These are phyloP conservation scores for Verbascum thapsus DNA, from an alignment of 257 asterid genomes.

Conservation along the genomic window DNA sequence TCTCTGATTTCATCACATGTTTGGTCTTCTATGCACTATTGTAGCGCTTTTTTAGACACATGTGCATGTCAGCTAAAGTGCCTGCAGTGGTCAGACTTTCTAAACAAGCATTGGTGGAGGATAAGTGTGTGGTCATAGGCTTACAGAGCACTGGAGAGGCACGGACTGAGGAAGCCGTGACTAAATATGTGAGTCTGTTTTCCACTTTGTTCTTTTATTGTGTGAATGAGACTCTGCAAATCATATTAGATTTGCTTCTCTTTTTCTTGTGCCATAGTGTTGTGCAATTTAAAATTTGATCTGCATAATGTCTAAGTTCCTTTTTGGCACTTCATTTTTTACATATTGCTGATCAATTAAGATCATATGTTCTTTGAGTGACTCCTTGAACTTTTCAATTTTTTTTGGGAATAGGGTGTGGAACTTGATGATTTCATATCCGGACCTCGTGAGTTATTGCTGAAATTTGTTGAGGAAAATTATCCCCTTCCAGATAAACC, in stretches of 20 bases:
- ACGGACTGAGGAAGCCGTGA: slow-evolving; percentile 91
- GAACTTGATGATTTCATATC: slow-evolving; percentile 98
- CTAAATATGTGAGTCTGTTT: slow-evolving; percentile 75
- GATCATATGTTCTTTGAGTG: slow-evolving; percentile 23
- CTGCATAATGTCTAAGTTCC: slow-evolving; percentile 13
- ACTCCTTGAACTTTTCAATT: slow-evolving; percentile 36
- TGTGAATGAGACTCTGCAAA: background rate
- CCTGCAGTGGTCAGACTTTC: slow-evolving; percentile 89
- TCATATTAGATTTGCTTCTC: background rate
- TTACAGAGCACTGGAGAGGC: slow-evolving; percentile 99
- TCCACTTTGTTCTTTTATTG: slow-evolving; percentile 22
- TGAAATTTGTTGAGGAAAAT: slow-evolving; percentile 94
- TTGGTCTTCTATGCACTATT: slow-evolving; percentile 34
- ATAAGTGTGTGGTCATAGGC: slow-evolving; percentile 91
- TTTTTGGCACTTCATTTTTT: slow-evolving; percentile 14
- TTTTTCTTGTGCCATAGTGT: slow-evolving; percentile 25
- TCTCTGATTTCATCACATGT: slow-evolving; percentile 25
- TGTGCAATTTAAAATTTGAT: background rate
- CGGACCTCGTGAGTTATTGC: slow-evolving; percentile 95
- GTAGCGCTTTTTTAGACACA: slow-evolving; percentile 97
- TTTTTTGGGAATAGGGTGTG: slow-evolving; percentile 61
- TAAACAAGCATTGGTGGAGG: slow-evolving; percentile 68
- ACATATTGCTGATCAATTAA: slow-evolving; percentile 19
- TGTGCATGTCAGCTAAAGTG: slow-evolving; percentile 98
- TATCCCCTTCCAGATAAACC: slow-evolving; percentile 97